A percentile compares a stretch with the other conserved stretches of the same genome.
Conservation (phyloP, 441 rosid species). For the Pelargonium citronellum region DNA sequence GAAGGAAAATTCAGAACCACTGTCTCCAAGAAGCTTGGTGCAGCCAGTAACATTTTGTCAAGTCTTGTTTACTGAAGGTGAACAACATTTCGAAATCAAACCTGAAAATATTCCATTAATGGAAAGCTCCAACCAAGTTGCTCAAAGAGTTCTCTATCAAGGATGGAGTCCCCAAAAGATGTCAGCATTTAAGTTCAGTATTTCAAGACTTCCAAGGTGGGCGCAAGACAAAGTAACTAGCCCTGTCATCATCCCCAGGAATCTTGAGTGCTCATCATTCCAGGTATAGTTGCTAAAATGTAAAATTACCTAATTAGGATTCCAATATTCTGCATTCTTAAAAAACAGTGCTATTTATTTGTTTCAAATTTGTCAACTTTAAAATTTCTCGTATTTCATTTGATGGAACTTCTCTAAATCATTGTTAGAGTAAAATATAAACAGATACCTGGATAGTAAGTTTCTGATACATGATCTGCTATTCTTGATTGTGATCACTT, state of each 20-base stretch:
- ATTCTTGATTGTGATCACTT: conserved; percentile 15
- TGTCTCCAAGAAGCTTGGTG: conserved; percentile 38
- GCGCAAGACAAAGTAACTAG: conserved; percentile 62
- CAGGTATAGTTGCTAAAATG: conserved; percentile 38
- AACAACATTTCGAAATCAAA: conserved; percentile 25
- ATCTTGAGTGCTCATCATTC: conserved; percentile 36
- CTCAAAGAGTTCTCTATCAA: conserved; percentile 23
- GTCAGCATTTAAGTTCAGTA: conserved; percentile 61
- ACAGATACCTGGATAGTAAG: neutral
- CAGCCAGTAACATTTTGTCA: conserved; percentile 35
- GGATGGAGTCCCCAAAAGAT: conserved; percentile 40
- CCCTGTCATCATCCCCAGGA: conserved; percentile 23
- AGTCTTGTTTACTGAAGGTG: conserved; percentile 32
- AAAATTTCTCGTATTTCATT: neutral
- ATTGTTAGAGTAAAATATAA: neutral
- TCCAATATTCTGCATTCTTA: conserved; percentile 10
- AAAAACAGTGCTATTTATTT: neutral
- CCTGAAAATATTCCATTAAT: conserved; percentile 23
- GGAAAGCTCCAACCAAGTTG: conserved; percentile 25
- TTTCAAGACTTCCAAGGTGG: conserved; percentile 85
- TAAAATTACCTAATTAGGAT: conserved; percentile 1
- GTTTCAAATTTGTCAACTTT: conserved; percentile 11
- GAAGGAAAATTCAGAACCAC: conserved; percentile 35
- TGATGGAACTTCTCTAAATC: neutral
- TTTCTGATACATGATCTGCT: conserved; percentile 13